phyloP scores from a whole-genome alignment of 768 basidiomycete species.

The Leccinellum rugosiceps region DNA sequence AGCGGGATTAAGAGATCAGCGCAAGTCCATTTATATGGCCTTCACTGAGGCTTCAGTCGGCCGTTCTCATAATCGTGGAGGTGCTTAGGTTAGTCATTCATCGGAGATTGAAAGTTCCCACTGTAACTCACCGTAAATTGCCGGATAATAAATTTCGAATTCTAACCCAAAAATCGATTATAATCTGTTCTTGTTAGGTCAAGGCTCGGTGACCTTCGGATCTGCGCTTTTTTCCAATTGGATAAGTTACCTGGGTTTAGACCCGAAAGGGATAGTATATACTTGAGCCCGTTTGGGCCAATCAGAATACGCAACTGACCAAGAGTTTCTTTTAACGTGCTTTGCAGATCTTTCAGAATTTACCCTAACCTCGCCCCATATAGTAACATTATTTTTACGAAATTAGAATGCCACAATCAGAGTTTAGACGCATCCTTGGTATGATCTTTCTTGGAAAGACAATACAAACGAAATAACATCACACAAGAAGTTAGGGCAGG shows the following conservation, averaged over 20 bases:
- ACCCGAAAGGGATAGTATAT: background rate
- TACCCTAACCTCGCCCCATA: background rate
- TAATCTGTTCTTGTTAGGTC: background rate
- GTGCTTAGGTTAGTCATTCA: background rate
- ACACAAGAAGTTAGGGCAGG: background rate
- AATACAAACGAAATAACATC: background rate
- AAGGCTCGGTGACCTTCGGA: background rate
- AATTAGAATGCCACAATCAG: background rate
- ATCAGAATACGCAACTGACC: background rate
- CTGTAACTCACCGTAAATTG: background rate
- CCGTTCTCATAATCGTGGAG: background rate
- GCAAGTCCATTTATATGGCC: background rate
- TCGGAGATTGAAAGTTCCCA: background rate
- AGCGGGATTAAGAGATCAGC: conserved; percentile 2
- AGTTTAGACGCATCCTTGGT: background rate
- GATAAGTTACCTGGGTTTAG: background rate
- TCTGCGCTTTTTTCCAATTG: background rate
- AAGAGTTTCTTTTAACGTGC: background rate
- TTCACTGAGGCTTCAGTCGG: background rate
- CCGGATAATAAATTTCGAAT: background rate
- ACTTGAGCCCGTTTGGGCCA: background rate
- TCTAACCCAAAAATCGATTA: background rate
- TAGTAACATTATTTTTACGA: background rate
- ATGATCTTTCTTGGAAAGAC: background rate
- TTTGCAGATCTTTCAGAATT: background rate